Conservation (phyloP, 2,329 filamentous ascomycete species). For the Pseudogymnoascus sp. region DNA sequence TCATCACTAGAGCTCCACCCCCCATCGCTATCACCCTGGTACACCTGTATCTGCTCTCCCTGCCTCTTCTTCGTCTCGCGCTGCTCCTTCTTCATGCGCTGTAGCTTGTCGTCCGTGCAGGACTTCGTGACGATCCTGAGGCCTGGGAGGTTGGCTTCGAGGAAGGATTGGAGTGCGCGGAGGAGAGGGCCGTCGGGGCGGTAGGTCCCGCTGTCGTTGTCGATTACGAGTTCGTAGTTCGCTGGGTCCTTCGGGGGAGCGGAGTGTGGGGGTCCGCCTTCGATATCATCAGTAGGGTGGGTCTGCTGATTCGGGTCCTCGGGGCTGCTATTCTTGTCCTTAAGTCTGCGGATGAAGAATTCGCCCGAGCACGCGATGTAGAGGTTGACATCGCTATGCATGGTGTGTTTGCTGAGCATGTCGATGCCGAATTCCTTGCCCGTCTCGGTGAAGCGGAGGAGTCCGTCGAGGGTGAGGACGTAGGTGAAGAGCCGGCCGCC, state of each 20-base stretch:
- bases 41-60: slow-evolving; percentile 42
- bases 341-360: slow-evolving; percentile 72
- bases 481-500: slow-evolving; percentile 87
- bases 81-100: slow-evolving; percentile 68
- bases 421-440: slow-evolving; percentile 94
- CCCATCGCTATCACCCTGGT: slow-evolving; percentile 39
- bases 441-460: slow-evolving; percentile 88
- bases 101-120: slow-evolving; percentile 68
- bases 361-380: slow-evolving; percentile 91
- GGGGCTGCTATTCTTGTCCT: slow-evolving; percentile 35
- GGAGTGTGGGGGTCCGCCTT: slow-evolving; percentile 37
- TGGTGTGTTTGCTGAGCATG: slow-evolving; percentile 87
- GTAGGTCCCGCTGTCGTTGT: slow-evolving; percentile 93
- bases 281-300: slow-evolving; percentile 42
- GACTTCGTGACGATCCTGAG: slow-evolving; percentile 66
- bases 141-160: slow-evolving; percentile 66
- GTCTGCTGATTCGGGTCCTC: slow-evolving; percentile 38
- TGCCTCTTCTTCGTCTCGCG: slow-evolving; percentile 61
- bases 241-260: slow-evolving; percentile 38
- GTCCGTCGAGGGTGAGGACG: slow-evolving; percentile 76
- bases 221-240: slow-evolving; percentile 79
- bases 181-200: slow-evolving; percentile 72
- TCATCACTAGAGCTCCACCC: slow-evolving; percentile 27
- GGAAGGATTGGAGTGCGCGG: slow-evolving; percentile 59
- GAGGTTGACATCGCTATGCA: slow-evolving; percentile 87